Conservation (phyloP, 768 basidiomycete genomes). For the Amyloporia xantha region DNA sequence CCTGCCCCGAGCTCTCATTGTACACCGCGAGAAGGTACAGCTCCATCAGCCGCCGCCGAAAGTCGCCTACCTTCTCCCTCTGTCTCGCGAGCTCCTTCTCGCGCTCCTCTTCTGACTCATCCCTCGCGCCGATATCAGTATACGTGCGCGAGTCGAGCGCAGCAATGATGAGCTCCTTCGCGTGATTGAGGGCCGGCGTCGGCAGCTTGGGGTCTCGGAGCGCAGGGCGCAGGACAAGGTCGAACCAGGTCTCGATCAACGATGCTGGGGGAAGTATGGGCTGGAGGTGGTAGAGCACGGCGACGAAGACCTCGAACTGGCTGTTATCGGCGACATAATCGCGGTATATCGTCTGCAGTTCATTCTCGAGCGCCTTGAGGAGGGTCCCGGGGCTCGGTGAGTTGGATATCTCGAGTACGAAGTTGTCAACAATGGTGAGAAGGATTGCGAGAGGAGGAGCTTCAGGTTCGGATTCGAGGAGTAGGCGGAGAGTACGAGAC, state of each 20-base stretch:
- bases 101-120: constrained; percentile 17
- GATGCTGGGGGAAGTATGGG: constrained; percentile 58
- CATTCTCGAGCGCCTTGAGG: constrained; percentile 48
- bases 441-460: constrained; percentile 44
- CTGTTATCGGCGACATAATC: constrained; percentile 49
- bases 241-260: constrained; percentile 76
- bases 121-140: not conserved
- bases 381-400: constrained; percentile 39
- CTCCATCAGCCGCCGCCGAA: constrained; percentile 64
- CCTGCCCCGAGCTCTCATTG: constrained; percentile 67
- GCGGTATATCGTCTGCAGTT: constrained; percentile 57
- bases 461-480: constrained; percentile 49
- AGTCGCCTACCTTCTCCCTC: constrained; percentile 51
- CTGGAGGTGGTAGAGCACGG: constrained; percentile 54
- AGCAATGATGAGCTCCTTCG: constrained; percentile 64
- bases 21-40: constrained; percentile 72
- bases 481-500: constrained; percentile 47
- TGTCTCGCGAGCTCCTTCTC: constrained; percentile 33
- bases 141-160: constrained; percentile 35
- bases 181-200: constrained; percentile 49
- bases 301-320: constrained; percentile 63
- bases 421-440: constrained; percentile 45
- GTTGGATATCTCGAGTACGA: constrained; percentile 43
- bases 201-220: constrained; percentile 68
- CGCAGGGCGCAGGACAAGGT: constrained; percentile 70